Percentiles rank a stretch among this genome's conserved stretches.
These are phyloP conservation scores for Garcia nutans DNA, from an alignment of 345 rosid genomes.

Conservation along the genomic window DNA sequence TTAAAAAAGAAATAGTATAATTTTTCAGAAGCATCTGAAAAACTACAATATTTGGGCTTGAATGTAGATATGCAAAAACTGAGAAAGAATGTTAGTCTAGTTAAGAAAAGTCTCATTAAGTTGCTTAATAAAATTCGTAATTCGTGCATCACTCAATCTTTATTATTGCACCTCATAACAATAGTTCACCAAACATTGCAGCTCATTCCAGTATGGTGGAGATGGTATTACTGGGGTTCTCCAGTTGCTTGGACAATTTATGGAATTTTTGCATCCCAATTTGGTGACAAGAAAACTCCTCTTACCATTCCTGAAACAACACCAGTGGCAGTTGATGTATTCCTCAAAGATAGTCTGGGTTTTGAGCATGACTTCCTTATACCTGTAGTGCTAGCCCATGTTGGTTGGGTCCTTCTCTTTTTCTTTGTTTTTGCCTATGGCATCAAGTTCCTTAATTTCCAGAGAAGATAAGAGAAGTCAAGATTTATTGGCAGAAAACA, in stretches of 20 bases:
- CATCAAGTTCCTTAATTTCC: slow-evolving; percentile 48
- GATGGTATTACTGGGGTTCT: slow-evolving; percentile 52
- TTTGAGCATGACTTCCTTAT: slow-evolving; percentile 34
- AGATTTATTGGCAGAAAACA: background rate
- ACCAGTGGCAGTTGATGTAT: slow-evolving; percentile 4
- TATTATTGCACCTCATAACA: background rate
- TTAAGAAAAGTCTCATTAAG: background rate
- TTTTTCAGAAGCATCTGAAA: background rate
- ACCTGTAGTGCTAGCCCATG: slow-evolving; percentile 36
- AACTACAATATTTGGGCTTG: background rate
- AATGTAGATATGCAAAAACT: background rate
- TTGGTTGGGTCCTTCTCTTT: slow-evolving; percentile 42
- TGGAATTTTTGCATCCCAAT: slow-evolving; percentile 38
- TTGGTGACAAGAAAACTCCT: slow-evolving; percentile 25
- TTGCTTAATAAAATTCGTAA: background rate
- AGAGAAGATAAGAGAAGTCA: slow-evolving; percentile 29
- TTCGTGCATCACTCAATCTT: background rate
- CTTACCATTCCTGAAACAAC: background rate
- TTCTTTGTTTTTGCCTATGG: slow-evolving; percentile 43
- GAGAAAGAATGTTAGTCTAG: too few species aligned
- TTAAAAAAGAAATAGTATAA: background rate
- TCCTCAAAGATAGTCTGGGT: slow-evolving; percentile 32
- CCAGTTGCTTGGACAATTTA: slow-evolving; percentile 51
- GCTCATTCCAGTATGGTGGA: slow-evolving; percentile 50
- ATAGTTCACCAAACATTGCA: background rate